Evolutionary conservation across 495 filamentous ascomycete species (phyloP).

Genomic region (Amniculicola lignicola): DNA sequence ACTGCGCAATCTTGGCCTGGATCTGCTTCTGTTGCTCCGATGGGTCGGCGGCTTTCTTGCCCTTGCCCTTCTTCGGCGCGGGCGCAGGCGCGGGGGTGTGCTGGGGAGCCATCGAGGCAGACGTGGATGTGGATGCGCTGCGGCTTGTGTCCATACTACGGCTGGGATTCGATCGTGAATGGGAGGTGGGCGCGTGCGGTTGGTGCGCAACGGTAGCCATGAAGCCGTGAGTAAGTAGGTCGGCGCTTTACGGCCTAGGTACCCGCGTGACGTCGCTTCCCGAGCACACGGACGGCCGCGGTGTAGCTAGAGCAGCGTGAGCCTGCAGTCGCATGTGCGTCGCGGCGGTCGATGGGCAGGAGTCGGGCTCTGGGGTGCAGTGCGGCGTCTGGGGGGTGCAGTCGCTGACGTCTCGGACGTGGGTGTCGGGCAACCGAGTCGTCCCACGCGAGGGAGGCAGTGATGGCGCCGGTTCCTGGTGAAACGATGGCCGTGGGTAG

Average conservation of each 20-base stretch:
- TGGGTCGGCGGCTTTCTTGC: slow-evolving; percentile 58
- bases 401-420: no score
- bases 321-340: no score
- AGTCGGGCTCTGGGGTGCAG: no score
- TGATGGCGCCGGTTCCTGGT: no score
- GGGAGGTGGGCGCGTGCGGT: slow-evolving; percentile 19
- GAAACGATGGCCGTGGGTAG: no score
- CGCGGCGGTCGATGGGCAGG: no score
- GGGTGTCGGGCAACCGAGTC: no score
- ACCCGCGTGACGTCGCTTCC: slow-evolving; percentile 23
- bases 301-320: no score
- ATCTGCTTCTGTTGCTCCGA: slow-evolving; percentile 86
- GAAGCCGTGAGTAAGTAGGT: slow-evolving; percentile 7
- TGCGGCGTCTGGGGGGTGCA: no score
- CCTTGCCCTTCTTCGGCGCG: slow-evolving; percentile 53
- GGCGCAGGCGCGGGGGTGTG: slow-evolving; percentile 42
- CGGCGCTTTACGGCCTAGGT: background rate
- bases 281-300: no score
- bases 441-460: no score
- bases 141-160: slow-evolving; percentile 31
- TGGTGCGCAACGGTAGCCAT: slow-evolving; percentile 35
- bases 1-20: slow-evolving; percentile 88
- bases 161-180: slow-evolving; percentile 17
- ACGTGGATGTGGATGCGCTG: slow-evolving; percentile 31
- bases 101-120: slow-evolving; percentile 35